Base-by-base conservation (phyloP, 257 asterid genomes). In the Solanum commersonii region DNA sequence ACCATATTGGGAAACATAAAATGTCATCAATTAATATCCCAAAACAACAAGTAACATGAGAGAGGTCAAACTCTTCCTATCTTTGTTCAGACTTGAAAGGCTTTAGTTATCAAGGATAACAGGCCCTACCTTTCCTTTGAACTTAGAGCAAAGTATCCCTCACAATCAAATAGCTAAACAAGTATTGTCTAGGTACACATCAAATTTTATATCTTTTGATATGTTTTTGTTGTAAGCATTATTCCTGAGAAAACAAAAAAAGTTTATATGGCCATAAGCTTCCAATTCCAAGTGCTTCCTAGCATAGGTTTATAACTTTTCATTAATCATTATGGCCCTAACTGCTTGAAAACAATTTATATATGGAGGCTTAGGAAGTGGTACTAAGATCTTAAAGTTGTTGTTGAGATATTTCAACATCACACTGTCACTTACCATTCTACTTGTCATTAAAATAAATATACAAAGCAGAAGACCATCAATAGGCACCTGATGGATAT, bases 191-290 rank as follows among this genome's bases (percentile, higher is more conserved):
- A 31, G 42, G 34, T 71, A 71, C 13, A 16, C 78, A 31, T 71
- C 42, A 35, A 52, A 15, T 31, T 33, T 72, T 8, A 1, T 18
- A 18, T 18, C 3, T 70, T 10, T 72, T 72, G 22, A 29, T 34
- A 79, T 27, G 73, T 90, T 76, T 60, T 46, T 84, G 49, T 77
- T 87, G 25, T 71, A 71, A 70, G 89, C 90, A 89, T 23, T 71
- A 8, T 79, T 88, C 94, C 93, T 8, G 96, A 38, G 22, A 85
- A 60, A 29, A 92, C 74, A 4, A 33, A 72, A 72, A 33, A 16
- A 31, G 22, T 2, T 71, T 31, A 5, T 72, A 72, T 72, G 44
- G 23, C 25, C 44, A 34, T 72, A 72, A 18, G n/a, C 3, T 72
- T 22, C 16, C 25, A 72, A 35, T 34, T 34, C 46, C 81, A 9